Conservation (phyloP, 1,139 yeast species). For the Suhomyces terraborum region DNA sequence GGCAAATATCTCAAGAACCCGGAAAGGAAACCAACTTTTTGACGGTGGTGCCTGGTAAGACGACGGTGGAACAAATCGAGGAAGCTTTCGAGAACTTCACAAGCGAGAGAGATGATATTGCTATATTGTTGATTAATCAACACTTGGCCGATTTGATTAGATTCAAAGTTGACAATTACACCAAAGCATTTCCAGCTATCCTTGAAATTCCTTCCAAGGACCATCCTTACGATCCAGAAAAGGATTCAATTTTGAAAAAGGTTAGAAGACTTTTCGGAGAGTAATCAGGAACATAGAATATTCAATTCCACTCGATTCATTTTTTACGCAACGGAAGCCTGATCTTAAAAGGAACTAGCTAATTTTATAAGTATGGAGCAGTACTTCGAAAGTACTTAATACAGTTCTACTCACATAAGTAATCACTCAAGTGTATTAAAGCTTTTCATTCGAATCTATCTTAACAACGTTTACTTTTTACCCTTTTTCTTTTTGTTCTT, state of each 20-base stretch:
- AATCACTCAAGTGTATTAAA: background rate
- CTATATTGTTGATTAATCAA: constrained; percentile 89
- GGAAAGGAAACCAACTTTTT: constrained; percentile 79
- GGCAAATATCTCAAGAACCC: constrained; percentile 69
- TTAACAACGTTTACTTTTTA: constrained; percentile 10
- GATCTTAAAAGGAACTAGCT: background rate
- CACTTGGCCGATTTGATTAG: constrained; percentile 93
- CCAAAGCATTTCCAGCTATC: constrained; percentile 94
- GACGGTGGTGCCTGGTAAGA: constrained; percentile 77
- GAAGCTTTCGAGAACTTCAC: constrained; percentile 77
- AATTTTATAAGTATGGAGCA: constrained; percentile 1
- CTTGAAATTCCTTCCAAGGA: constrained; percentile 97
- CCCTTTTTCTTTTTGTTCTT: constrained; percentile 22
- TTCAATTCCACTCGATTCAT: constrained; percentile 2
- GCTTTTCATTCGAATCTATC: constrained; percentile 5
- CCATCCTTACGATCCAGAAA: constrained; percentile 97
- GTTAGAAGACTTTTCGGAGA: constrained; percentile 95
- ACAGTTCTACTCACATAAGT: constrained; percentile 1
- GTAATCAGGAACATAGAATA: constrained; percentile 28
- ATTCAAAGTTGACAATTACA: constrained; percentile 74
- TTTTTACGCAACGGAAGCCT: background rate
- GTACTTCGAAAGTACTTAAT: constrained; percentile 12
- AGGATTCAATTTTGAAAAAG: constrained; percentile 91
- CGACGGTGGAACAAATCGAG: constrained; percentile 74
- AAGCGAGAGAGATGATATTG: constrained; percentile 79